Evolutionary conservation across 1,139 yeast species (phyloP), one percentile per base, ranked within the genome.

Genomic region (Protomyces lactucae-debilis): DNA sequence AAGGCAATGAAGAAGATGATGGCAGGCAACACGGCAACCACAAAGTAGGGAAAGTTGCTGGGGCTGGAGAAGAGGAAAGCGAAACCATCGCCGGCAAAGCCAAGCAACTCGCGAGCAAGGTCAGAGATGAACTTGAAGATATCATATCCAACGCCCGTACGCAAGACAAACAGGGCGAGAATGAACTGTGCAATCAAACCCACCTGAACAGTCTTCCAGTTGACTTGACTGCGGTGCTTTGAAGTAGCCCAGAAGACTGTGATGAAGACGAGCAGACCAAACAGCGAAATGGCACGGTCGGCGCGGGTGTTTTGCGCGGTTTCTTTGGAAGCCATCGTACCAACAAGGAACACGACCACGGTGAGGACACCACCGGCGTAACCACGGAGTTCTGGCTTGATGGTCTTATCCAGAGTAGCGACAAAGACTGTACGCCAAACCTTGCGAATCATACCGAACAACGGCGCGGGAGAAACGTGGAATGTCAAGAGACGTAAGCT

Each of bases 1-100:
- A 84, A 79, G 16, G 88, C 85, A 63, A 84, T 84, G 75, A 85
- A 85, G 78, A 85, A 85, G 36, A 84, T 79, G 65, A 84, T 85
- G 3, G 87, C 82, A 23, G 88, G 87, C 66, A 85, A 76, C 36
- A 84, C 87, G 6, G 84, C 74, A 71, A 85, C 83, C 76, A 84
- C 82, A 75, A 85, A 85, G 79, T 76, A 79, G 14, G 80, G 76
- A 8, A 73, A 68, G 40, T 77, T 70, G 18, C 85, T 73, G 40
- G 79, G 76, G 1, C 76, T 78, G 68, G 75, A 75, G 48, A 86
- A 81, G 71, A 85, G 76, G 74, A 85, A 85, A 4, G 87, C 86
- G 39, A 83, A 85, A 73, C 88, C 88, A 69, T 80, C 79, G 70
- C 79, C 81, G 63, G 87, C 85, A 71, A 81, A 85, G n/a, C 84